A percentile compares a stretch with the other conserved stretches of the same genome.
Conservation (phyloP, 2,329 filamentous ascomycete species). For the Coleophoma crateriformis region DNA sequence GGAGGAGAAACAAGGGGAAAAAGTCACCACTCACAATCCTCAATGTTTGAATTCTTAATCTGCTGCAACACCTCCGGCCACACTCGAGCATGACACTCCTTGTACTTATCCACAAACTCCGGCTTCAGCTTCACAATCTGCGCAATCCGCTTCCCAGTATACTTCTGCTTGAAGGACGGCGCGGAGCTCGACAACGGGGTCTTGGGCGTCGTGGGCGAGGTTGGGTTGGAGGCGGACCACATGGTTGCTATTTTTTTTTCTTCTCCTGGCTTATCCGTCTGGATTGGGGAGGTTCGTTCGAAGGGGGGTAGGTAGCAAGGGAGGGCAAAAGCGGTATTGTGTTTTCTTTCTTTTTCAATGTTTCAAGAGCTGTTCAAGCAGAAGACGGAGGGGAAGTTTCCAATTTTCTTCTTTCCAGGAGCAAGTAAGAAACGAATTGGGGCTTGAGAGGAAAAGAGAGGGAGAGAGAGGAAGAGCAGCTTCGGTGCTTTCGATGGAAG, state of each 20-base stretch:
- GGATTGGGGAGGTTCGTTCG: too few species aligned
- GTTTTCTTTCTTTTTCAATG: too few species aligned
- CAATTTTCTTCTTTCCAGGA: not conserved
- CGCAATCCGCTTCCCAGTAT: slow-evolving; percentile 52
- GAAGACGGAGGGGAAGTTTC: not conserved
- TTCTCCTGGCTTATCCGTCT: too few species aligned
- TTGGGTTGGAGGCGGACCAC: slow-evolving; percentile 15
- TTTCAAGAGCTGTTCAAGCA: not conserved
- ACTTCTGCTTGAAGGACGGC: slow-evolving; percentile 17
- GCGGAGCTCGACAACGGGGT: slow-evolving; percentile 2
- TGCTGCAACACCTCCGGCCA: slow-evolving; percentile 75
- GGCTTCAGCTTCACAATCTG: slow-evolving; percentile 71
- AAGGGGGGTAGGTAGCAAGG: not conserved
- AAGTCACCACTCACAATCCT: slow-evolving; percentile 51
- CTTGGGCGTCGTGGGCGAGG: slow-evolving; percentile 13
- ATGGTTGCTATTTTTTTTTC: slow-evolving; percentile 2
- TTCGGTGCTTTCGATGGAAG: too few species aligned
- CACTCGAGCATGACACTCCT: slow-evolving; percentile 65
- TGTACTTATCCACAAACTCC: slow-evolving; percentile 63
- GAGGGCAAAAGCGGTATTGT: too few species aligned
- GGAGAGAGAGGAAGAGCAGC: too few species aligned
- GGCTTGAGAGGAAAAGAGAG: too few species aligned
- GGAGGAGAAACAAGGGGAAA: not conserved
- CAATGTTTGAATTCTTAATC: slow-evolving; percentile 70
- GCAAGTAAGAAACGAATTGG: too few species aligned